Percentiles rank a stretch among this genome's conserved stretches.
These are phyloP conservation scores for Ceratocystis harringtonii DNA, from an alignment of 2,329 filamentous ascomycete genomes.

Conservation along the genomic window DNA sequence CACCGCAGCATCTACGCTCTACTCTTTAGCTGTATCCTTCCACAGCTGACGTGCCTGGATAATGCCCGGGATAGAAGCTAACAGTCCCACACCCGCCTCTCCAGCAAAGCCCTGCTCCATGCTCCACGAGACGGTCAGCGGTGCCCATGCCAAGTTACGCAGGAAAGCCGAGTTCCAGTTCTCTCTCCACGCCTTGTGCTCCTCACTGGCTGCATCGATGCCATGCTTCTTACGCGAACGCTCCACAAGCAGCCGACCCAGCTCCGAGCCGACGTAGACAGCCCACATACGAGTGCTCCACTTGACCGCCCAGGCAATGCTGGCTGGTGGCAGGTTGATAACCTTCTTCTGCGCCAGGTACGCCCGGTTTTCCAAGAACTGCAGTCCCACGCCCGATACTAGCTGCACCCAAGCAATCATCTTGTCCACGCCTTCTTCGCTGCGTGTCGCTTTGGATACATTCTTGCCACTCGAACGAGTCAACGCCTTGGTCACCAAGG, in stretches of 20 bases:
- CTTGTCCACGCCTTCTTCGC: conserved; percentile 27
- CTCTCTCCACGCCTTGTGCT: conserved; percentile 32
- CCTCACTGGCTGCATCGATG: conserved; percentile 24
- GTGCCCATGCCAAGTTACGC: conserved; percentile 61
- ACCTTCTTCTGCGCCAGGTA: conserved; percentile 64
- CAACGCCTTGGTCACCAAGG: conserved; percentile 27
- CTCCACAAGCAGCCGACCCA: conserved; percentile 46
- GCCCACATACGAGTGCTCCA: conserved; percentile 74
- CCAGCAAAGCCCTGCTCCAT: conserved; percentile 41
- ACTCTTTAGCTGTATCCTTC: conserved; percentile 22
- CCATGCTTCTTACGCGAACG: conserved; percentile 26
- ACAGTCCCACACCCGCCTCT: conserved; percentile 24
- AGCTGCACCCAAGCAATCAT: conserved; percentile 54
- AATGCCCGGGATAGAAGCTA: conserved; percentile 27
- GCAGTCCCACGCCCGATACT: conserved; percentile 50
- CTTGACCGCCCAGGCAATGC: conserved; percentile 45
- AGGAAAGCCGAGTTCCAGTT: conserved; percentile 52
- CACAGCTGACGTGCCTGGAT: conserved; percentile 29
- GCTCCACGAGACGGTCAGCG: conserved; percentile 74
- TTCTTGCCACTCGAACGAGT: conserved; percentile 15
- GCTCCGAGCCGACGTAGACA: conserved; percentile 60
- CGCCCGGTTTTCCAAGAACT: conserved; percentile 68
- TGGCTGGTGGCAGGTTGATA: conserved; percentile 40
- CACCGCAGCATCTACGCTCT: not conserved
- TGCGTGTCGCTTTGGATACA: conserved; percentile 19